Percentiles rank a stretch among this genome's conserved stretches.
These are phyloP conservation scores for Pisolithus orientalis DNA, from an alignment of 768 basidiomycete species.

Conservation along the genomic window DNA sequence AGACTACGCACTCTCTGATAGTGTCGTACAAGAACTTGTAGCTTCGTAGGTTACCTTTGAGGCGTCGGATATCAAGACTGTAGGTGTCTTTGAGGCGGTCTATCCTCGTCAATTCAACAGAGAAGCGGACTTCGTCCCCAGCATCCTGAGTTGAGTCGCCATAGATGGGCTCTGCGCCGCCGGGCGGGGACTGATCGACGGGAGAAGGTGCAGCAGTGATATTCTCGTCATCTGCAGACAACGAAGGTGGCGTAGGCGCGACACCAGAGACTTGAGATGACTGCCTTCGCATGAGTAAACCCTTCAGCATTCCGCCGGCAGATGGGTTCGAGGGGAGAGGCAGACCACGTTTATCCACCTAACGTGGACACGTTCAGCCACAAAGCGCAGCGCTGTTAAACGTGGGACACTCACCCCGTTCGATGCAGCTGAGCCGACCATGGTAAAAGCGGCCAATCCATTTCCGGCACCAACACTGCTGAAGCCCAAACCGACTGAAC, in stretches of 20 bases:
- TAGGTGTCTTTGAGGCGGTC: constrained; percentile 87
- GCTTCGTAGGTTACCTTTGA: constrained; percentile 89
- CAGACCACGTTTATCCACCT: constrained; percentile 88
- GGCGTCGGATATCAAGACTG: constrained; percentile 83
- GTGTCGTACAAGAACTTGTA: constrained; percentile 91
- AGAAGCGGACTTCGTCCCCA: constrained; percentile 96
- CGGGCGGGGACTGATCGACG: constrained; percentile 31
- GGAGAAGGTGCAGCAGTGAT: constrained; percentile 15
- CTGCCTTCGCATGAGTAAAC: constrained; percentile 84
- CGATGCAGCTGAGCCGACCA: constrained; percentile 77
- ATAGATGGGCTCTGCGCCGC: constrained; percentile 55
- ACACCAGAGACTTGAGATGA: constrained; percentile 66
- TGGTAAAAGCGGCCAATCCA: constrained; percentile 66
- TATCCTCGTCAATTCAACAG: constrained; percentile 87
- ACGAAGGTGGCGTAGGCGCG: constrained; percentile 34
- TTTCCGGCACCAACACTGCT: constrained; percentile 31
- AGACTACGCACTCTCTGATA: constrained; percentile 66
- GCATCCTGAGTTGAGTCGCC: constrained; percentile 77
- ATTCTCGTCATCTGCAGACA: constrained; percentile 45
- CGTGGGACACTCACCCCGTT: constrained; percentile 62
- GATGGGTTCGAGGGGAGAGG: constrained; percentile 78
- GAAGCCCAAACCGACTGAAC: constrained; percentile 39
- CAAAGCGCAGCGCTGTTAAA: neutral
- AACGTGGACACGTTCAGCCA: constrained; percentile 5
- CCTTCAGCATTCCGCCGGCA: constrained; percentile 73